These are phyloP conservation scores for Oidiodendron maius DNA, from an alignment of 495 filamentous ascomycete species.

Conservation along the genomic window DNA sequence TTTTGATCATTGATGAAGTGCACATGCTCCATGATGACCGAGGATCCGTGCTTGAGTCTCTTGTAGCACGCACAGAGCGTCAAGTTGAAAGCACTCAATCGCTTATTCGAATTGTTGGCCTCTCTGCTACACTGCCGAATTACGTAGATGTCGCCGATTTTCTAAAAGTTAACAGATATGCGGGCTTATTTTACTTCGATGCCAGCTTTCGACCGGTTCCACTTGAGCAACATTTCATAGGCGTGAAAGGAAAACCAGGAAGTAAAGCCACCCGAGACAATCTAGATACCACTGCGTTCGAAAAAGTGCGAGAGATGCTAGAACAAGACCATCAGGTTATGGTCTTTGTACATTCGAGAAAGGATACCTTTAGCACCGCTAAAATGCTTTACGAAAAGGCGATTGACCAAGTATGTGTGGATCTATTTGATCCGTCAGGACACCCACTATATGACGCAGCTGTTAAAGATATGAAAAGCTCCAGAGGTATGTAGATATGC, in stretches of 20 bases:
- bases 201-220: constrained; percentile 92
- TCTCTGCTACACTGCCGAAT: constrained; percentile 94
- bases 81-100: constrained; percentile 98
- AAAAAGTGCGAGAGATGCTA: constrained; percentile 94
- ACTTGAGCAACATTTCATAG: constrained; percentile 94
- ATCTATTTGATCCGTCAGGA: constrained; percentile 74
- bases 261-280: constrained; percentile 78
- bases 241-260: constrained; percentile 86
- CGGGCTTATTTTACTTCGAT: constrained; percentile 96
- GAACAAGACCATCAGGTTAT: constrained; percentile 87
- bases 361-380: constrained; percentile 86
- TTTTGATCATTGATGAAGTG: constrained; percentile 98
- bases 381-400: constrained; percentile 84
- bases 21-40: constrained; percentile 99
- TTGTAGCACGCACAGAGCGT: constrained; percentile 89
- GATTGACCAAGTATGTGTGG: constrained; percentile 63
- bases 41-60: constrained; percentile 89
- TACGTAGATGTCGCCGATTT: constrained; percentile 96
- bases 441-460: constrained; percentile 68
- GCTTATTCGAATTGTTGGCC: constrained; percentile 89
- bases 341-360: constrained; percentile 97
- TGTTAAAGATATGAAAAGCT: constrained; percentile 73
- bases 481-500: constrained; percentile 47
- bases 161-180: constrained; percentile 87
- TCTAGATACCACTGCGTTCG: constrained; percentile 75